Evolutionary conservation across 2,329 filamentous ascomycete genomes (phyloP), one percentile per base, ranked within the genome.

Genomic region (Aspergillus viridinutans): DNA sequence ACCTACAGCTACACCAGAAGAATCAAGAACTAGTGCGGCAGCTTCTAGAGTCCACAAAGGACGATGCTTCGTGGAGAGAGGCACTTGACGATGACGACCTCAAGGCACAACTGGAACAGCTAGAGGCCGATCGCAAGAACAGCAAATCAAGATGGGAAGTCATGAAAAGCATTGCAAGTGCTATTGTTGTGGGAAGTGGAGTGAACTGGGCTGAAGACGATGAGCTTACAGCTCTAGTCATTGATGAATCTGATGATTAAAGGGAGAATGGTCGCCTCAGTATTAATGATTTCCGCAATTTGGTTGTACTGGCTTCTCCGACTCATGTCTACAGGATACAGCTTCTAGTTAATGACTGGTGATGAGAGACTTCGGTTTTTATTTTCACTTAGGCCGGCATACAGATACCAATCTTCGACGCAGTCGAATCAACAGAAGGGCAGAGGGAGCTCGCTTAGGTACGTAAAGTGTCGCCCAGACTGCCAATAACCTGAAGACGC

Each of bases 201-300:
- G 80, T 94, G 54, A 86, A 95, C 68, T 96, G 91, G 91, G 85
- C 85, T 12, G 78, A 82, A 43, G 86, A 95, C 72, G 81, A 85
- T 52, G 80, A 79, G 58, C 76, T 96, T 59, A 80, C 83, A 57
- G 83, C 85, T 52, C 79, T 93, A 59, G 90, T 96, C 26, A 78
- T 95, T 59, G 90, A 84, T 62, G 76, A 79, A 35, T 80, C 93
- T 61, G 89, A 82, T 55, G 76, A 79, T 59, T 76, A 65, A 72
- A 62, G 59, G 50, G 40, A 20, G 29, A 10, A 38, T 38, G 14
- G 6, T 38, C 14, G 32, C 40, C 40, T 21, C 20, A 4, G 20
- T 21, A 43, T 21, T 20, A 21, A 9, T 4, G 40, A 43, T 43
- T 43, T 21, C 14, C 14, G 3, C 14, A 17, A 38, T 17, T 38